Base-by-base conservation (phyloP, 331 rosid genomes). In the Phaseolus coccineus region DNA sequence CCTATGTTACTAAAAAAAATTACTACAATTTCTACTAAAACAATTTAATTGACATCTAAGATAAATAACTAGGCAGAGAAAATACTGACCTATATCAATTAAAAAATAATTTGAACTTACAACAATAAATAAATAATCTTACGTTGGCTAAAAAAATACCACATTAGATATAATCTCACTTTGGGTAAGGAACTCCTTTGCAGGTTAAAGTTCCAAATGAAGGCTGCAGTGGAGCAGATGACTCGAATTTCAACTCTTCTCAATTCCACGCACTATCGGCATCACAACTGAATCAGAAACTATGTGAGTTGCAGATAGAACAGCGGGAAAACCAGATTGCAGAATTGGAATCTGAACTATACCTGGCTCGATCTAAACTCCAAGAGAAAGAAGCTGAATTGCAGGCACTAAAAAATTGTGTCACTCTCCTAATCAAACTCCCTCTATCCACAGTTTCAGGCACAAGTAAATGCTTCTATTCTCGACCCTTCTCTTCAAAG, bases 331-430 rank as follows among this genome's bases (percentile, higher is more conserved):
- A 73, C 82, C 89, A 88, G 76, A 89, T 93, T 73, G 86, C 13
- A 55, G 94, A 78, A 80, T 77, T 93, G 87, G 94, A 93, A 88
- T 89, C 89, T 48, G 91, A 88, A 77, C 73, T 91, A 87, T 78
- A 81, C 39, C 63, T 74, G 19, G 88, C 91, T 40, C 92, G 87
- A 72, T 79, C 86, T 35, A 93, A 85, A 72, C 90, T 91, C 73
- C 65, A 82, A 65, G 85, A 85, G 46, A 40, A 40, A 81, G 94
- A 93, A 81, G 85, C 87, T 66, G 89, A 91, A 81, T 94, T 93
- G 39, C 90, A 84, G 74, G 88, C 91, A 76, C 74, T 90, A 55
- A 92, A 87, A 88, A 92, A 90, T 77, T 86, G 90, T 30, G 92
- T 90, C 69, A 88, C 69, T 83, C 85, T 86, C 81, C 90, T 90